Evolutionary conservation across 164 flowering plant genomes (phyloP).

Genomic region (Sextonia rubra): DNA sequence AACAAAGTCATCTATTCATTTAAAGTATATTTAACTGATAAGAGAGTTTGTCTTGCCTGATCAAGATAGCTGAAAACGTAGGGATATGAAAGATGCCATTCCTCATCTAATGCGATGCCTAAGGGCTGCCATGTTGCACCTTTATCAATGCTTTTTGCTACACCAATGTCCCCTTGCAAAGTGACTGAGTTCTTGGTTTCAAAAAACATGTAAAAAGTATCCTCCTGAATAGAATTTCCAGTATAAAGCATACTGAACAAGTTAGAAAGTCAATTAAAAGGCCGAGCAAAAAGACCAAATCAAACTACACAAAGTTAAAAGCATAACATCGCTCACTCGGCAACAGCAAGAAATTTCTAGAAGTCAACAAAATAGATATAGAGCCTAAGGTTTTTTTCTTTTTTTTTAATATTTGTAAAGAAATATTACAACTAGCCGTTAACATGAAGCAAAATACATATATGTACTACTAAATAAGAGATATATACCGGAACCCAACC

Average conservation of each 20-base stretch:
- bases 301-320: neutral
- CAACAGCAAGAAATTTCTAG: neutral
- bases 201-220: slow-evolving; percentile 64
- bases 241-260: slow-evolving; percentile 1
- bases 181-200: slow-evolving; percentile 87
- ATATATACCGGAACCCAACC: too few species aligned
- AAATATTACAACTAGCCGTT: too few species aligned
- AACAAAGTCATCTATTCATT: neutral
- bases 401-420: too few species aligned
- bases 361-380: too few species aligned
- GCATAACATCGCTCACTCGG: neutral
- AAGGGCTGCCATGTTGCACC: slow-evolving; percentile 91
- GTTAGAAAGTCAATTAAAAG: slow-evolving; percentile 6
- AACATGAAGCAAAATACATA: too few species aligned
- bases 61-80: slow-evolving; percentile 66
- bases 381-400: too few species aligned
- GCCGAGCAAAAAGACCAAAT: too few species aligned
- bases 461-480: too few species aligned
- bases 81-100: slow-evolving; percentile 97
- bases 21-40: too few species aligned
- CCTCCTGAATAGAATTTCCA: slow-evolving; percentile 44
- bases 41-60: slow-evolving; percentile 42
- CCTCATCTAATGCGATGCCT: slow-evolving; percentile 87
- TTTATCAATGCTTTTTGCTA: slow-evolving; percentile 71
- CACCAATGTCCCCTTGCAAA: slow-evolving; percentile 93